Percentiles rank a stretch among this genome's conserved stretches.
Evolutionary conservation across 768 basidiomycete genomes (phyloP).

Genomic region (Pholiota molesta): DNA sequence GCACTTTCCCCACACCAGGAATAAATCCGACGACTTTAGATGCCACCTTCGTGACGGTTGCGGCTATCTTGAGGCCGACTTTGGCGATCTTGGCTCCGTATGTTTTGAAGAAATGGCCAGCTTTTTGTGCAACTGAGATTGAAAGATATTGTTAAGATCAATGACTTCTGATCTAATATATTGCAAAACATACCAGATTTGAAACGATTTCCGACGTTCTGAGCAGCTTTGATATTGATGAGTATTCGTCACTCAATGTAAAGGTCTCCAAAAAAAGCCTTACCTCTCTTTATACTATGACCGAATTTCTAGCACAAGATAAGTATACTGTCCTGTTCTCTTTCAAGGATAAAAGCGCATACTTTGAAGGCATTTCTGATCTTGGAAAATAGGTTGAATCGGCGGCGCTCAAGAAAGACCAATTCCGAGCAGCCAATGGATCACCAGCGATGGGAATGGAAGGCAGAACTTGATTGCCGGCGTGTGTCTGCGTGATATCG

Average conservation of each 20-base stretch:
- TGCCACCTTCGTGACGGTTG: slow-evolving; percentile 9
- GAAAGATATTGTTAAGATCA: background rate
- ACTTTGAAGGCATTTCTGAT: background rate
- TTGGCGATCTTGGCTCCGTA: slow-evolving; percentile 17
- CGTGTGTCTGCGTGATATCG: background rate
- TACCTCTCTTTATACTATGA: background rate
- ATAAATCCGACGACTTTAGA: slow-evolving; percentile 14
- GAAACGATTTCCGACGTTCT: background rate
- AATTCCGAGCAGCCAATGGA: background rate
- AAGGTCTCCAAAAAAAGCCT: no score
- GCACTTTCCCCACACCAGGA: slow-evolving; percentile 13
- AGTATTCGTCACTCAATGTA: background rate
- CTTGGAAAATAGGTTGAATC: background rate
- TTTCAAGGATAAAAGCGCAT: background rate
- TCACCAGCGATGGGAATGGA: background rate
- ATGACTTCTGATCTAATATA: no score
- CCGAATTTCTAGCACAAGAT: background rate
- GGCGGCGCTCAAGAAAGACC: background rate
- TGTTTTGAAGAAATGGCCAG: slow-evolving; percentile 8
- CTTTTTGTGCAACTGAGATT: background rate
- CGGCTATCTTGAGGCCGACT: slow-evolving; percentile 13
- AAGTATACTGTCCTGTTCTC: background rate
- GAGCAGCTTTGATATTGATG: background rate
- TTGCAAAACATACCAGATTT: background rate
- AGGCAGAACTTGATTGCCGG: background rate